Conservation (phyloP, 495 filamentous ascomycete genomes). For the Hapsidospora chrysogenum region DNA sequence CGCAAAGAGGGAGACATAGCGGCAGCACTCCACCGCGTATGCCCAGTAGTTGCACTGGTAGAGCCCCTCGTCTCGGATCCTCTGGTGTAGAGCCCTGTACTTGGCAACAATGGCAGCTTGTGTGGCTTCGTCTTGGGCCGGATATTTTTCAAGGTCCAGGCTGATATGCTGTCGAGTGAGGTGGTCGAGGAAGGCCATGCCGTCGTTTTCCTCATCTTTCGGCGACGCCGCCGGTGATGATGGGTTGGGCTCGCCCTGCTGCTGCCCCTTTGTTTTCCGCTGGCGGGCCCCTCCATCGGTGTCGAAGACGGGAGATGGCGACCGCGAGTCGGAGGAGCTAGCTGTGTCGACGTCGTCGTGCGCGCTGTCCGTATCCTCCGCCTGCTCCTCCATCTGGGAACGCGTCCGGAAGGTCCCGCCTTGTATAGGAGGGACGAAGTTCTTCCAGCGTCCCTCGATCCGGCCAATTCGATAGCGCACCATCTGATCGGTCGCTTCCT, state of each 20-base stretch:
- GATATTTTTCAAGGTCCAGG: conserved; percentile 67
- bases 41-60: conserved; percentile 75
- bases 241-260: background rate
- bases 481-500: conserved; percentile 64
- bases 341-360: conserved; percentile 10
- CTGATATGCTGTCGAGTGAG: conserved; percentile 60
- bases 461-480: conserved; percentile 66
- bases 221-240: conserved; percentile 21
- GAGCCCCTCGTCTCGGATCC: conserved; percentile 55
- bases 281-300: conserved; percentile 18
- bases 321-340: conserved; percentile 22
- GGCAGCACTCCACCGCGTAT: conserved; percentile 57
- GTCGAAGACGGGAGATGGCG: conserved; percentile 56
- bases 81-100: conserved; percentile 58
- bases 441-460: conserved; percentile 68
- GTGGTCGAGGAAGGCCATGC: conserved; percentile 50
- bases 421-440: conserved; percentile 86
- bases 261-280: conserved; percentile 3
- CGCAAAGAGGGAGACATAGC: conserved; percentile 58
- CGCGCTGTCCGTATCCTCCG: conserved; percentile 15
- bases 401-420: conserved; percentile 65
- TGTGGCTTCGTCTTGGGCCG: conserved; percentile 53
- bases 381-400: conserved; percentile 16
- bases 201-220: conserved; percentile 24
- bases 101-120: conserved; percentile 66